Percentiles rank a stretch among this genome's conserved stretches.
Evolutionary conservation across 768 basidiomycete genomes (phyloP).

Genomic region (Russula lepida): DNA sequence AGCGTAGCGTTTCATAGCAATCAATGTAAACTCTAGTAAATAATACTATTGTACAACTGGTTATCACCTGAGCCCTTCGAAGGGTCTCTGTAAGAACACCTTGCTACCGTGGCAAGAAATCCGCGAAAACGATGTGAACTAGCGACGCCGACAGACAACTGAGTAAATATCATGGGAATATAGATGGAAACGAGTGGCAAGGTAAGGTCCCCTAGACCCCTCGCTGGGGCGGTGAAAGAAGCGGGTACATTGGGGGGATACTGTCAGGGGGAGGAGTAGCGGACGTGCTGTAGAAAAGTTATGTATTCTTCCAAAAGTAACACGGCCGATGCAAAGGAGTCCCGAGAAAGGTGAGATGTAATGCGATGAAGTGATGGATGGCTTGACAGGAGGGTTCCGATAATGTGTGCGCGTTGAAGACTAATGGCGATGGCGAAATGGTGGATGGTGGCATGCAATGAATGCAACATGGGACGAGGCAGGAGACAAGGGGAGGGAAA

Average conservation of each 20-base stretch:
- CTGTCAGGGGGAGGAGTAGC: neutral
- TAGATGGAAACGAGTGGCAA: slow-evolving; percentile 20
- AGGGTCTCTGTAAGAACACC: slow-evolving; percentile 18
- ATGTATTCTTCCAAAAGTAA: slow-evolving; percentile 12
- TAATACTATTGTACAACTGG: slow-evolving; percentile 20
- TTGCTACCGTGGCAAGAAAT: slow-evolving; percentile 22
- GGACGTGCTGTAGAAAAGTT: slow-evolving; percentile 8
- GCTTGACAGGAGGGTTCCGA: slow-evolving; percentile 7
- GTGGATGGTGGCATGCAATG: slow-evolving; percentile 7
- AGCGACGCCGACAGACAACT: slow-evolving; percentile 12
- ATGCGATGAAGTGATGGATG: slow-evolving; percentile 15
- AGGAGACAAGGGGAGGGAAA: neutral
- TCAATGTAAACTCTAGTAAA: slow-evolving; percentile 21
- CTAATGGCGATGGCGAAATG: slow-evolving; percentile 6
- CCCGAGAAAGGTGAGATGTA: slow-evolving; percentile 4
- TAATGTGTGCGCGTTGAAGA: slow-evolving; percentile 3
- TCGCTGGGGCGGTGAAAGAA: neutral
- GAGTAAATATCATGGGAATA: slow-evolving; percentile 18
- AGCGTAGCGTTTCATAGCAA: slow-evolving; percentile 17
- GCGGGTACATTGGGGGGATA: neutral
- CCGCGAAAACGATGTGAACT: slow-evolving; percentile 20
- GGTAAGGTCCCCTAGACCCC: neutral
- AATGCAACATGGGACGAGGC: slow-evolving; percentile 15
- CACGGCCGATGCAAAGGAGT: slow-evolving; percentile 6
- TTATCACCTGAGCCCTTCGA: slow-evolving; percentile 10